A percentile compares a stretch with the other conserved stretches of the same genome.
Evolutionary conservation across 75 land plant species (phyloP).

Genomic region (Picea glauca): DNA sequence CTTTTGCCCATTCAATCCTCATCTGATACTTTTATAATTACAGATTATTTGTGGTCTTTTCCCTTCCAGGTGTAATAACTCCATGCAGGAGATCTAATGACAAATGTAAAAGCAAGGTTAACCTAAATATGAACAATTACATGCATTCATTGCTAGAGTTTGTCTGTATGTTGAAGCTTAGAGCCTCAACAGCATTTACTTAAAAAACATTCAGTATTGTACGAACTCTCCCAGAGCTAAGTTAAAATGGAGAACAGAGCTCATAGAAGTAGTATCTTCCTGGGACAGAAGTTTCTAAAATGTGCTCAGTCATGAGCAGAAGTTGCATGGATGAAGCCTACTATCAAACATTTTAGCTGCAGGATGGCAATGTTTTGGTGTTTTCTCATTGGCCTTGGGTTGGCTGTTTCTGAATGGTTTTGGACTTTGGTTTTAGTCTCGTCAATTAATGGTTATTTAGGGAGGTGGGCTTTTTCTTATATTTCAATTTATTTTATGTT

Average conservation of each 20-base stretch:
- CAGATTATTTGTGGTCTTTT: too few relatives aligned
- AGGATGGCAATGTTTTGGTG: background rate
- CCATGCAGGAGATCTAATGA: too few relatives aligned
- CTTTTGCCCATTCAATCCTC: too few relatives aligned
- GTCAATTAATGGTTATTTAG: background rate
- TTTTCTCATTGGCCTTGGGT: background rate
- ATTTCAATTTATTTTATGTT: background rate
- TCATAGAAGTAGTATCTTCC: background rate
- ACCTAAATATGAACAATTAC: background rate
- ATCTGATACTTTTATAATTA: too few relatives aligned
- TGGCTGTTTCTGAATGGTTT: background rate
- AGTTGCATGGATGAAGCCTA: background rate
- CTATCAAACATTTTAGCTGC: background rate
- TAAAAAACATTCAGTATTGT: background rate
- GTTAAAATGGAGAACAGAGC: background rate
- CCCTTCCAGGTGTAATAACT: too few relatives aligned
- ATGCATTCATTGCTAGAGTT: background rate
- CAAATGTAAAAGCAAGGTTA: too few relatives aligned
- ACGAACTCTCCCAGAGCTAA: background rate
- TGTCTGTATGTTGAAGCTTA: too few relatives aligned
- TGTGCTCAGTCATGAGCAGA: background rate
- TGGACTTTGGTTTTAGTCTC: background rate
- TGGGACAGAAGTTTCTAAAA: background rate
- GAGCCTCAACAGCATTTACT: background rate
- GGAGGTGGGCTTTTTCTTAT: background rate